Percentiles rank a stretch among this genome's conserved stretches.
These are phyloP conservation scores for Sclerotinia minor DNA, from an alignment of 2,329 filamentous ascomycete species.

Conservation along the genomic window DNA sequence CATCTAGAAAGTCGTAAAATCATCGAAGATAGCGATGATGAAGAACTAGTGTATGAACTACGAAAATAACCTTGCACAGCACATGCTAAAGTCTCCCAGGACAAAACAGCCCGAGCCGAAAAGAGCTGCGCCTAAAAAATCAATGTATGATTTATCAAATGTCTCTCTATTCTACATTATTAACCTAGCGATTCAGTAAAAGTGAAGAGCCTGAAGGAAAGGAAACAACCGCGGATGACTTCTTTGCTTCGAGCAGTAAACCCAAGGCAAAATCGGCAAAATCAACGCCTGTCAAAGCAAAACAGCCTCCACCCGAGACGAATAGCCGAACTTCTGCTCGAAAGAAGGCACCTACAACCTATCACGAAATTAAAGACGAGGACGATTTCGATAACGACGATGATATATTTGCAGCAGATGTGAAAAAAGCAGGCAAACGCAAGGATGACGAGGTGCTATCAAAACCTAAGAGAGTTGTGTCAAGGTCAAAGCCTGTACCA, in stretches of 20 bases:
- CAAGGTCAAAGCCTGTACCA: constrained; percentile 45
- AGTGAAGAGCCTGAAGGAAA: constrained; percentile 39
- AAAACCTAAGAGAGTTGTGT: constrained; percentile 52
- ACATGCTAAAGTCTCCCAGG: constrained; percentile 37
- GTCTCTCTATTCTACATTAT: background rate
- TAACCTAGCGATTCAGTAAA: constrained; percentile 31
- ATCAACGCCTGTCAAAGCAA: constrained; percentile 34
- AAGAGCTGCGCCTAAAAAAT: constrained; percentile 60
- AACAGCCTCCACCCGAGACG: constrained; percentile 29
- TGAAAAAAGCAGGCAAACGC: constrained; percentile 63
- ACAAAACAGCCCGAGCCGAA: constrained; percentile 52
- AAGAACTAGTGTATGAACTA: constrained; percentile 45
- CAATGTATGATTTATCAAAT: constrained; percentile 45
- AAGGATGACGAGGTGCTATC: constrained; percentile 67
- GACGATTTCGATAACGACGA: constrained; percentile 67
- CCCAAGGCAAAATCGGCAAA: constrained; percentile 37
- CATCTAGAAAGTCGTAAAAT: constrained; percentile 62
- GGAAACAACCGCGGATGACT: constrained; percentile 42
- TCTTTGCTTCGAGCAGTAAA: constrained; percentile 41
- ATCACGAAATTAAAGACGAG: constrained; percentile 44
- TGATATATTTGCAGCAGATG: constrained; percentile 79
- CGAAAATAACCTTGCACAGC: background rate
- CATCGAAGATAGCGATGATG: constrained; percentile 78
- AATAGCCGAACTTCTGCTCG: constrained; percentile 37
- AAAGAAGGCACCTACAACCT: constrained; percentile 35